Percentiles rank a stretch among this genome's conserved stretches.
phyloP scores from a whole-genome alignment of 2,329 filamentous ascomycete genomes.

The Calonectria pauciramosa region DNA sequence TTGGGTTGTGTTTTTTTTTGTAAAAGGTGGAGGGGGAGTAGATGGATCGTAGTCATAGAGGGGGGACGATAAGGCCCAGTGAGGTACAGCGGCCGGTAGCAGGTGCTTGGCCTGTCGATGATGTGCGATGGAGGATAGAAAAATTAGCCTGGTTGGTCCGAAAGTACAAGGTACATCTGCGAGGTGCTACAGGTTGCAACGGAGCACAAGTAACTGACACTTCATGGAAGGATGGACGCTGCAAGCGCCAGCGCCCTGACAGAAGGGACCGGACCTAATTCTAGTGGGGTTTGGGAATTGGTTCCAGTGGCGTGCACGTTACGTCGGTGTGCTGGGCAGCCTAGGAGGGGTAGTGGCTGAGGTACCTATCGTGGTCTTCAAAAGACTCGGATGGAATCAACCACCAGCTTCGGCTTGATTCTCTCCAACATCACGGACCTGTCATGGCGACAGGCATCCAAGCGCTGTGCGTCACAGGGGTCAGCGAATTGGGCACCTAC shows the following conservation, averaged over 20 bases:
- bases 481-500: not conserved
- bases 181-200: not conserved
- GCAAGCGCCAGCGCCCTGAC: not conserved
- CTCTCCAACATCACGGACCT: not conserved
- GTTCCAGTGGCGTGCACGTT: not conserved
- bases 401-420: constrained; percentile 28
- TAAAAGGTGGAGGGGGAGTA: constrained; percentile 22
- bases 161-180: not conserved
- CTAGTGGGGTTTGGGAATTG: not conserved
- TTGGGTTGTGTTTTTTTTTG: constrained; percentile 30
- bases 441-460: constrained; percentile 10
- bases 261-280: not conserved
- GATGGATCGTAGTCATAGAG: constrained; percentile 14
- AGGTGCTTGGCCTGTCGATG: not conserved
- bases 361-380: not conserved
- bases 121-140: not conserved
- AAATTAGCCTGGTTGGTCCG: not conserved
- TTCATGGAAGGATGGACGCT: not conserved
- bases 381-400: constrained; percentile 20
- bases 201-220: not conserved
- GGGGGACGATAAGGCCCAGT: constrained; percentile 19
- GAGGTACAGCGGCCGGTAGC: not conserved
- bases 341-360: not conserved
- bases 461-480: not conserved
- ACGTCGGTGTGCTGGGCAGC: not conserved